Percentiles rank a stretch among this genome's conserved stretches.
Conservation (phyloP, 257 asterid species). For the Henckelia pumila region DNA sequence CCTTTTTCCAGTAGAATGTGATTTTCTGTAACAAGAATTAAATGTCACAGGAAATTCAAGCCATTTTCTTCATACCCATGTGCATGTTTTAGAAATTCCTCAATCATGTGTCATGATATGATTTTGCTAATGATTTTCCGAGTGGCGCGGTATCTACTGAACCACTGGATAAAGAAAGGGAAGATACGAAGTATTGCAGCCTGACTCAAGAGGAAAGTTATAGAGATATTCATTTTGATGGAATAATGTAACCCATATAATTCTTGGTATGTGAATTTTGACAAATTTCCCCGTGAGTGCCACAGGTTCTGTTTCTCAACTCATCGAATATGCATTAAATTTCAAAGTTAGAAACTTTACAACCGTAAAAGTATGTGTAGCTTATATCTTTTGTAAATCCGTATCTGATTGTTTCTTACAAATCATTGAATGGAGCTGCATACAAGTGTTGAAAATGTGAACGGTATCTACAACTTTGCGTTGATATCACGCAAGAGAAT, state of each 20-base stretch:
- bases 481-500: neutral
- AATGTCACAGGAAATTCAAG: neutral
- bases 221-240: neutral
- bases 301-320: no score
- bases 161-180: neutral
- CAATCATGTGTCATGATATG: neutral
- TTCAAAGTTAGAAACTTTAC: neutral
- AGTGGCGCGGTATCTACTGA: neutral
- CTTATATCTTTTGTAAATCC: neutral
- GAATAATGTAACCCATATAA: neutral
- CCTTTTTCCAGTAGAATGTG: neutral
- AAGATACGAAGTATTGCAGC: neutral
- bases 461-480: no score
- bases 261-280: neutral
- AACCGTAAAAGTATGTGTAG: neutral
- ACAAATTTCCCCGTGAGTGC: neutral
- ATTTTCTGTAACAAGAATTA: neutral
- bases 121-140: neutral
- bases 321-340: neutral
- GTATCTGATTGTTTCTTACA: neutral
- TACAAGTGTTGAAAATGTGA: no score
- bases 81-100: neutral
- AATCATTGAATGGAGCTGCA: neutral
- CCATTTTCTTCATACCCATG: neutral
- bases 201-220: neutral